Evolutionary conservation across 768 basidiomycete genomes (phyloP), one percentile per base, ranked within the genome.

Genomic region (Leccinum subgranulosum): DNA sequence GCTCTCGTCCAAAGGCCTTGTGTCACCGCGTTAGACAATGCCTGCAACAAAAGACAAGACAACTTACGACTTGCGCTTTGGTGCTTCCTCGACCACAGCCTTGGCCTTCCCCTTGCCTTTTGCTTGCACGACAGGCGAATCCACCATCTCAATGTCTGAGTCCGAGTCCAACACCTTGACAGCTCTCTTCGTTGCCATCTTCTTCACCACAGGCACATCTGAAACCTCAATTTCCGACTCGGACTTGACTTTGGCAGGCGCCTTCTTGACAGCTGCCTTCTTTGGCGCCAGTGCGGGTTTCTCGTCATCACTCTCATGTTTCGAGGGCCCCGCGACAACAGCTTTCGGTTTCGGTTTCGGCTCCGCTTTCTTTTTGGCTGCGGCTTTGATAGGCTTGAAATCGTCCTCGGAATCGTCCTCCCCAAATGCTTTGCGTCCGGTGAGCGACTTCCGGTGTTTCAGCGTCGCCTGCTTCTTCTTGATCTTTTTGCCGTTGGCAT

Each of bases 51-150:
- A 56, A 31, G 19, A 27, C 46, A 2, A 27, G 8, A 47, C 6
- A 69, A 69, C 77, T 31, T 51, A 87, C 90, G 82, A 88, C 72
- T 91, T 92, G 45, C 88, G 84, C 72, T 92, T 92, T 46, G 74
- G 67, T 15, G 66, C 63, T 17, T 62, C 65, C 50, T 63, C 67
- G 1, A 69, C 65, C 50, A 62, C 67, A 2, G 71, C 68, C 64
- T 76, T 76, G 3, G 72, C 77, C 61, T 82, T 84, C 36, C 69
- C 77, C 56, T 82, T 83, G 33, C 70, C 75, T 55, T 78, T 82
- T 50, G 46, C 60, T 57, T 55, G 59, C 49, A 48, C 49, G 7
- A 69, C 62, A 0, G 69, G 58, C 17, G 66, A 65, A 46, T 61
- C 64, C 8, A 65, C 52, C 62, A 73, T 66, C 56, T 70, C 68